These are phyloP conservation scores for Hypoxylon sp. DNA, from an alignment of 2,329 filamentous ascomycete species.

Conservation along the genomic window DNA sequence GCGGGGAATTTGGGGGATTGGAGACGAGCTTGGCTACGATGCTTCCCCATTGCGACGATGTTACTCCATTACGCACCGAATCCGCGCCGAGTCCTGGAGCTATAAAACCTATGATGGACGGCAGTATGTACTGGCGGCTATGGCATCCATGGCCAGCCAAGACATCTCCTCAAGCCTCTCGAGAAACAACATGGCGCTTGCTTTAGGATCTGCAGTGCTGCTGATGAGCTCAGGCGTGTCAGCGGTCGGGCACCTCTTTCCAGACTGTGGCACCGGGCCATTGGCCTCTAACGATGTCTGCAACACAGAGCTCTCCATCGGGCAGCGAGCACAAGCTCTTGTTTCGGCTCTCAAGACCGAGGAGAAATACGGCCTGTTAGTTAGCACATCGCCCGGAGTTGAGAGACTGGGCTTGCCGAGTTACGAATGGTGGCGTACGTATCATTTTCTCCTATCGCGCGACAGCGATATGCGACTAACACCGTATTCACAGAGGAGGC, in stretches of 20 bases:
- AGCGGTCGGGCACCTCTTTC: slow-evolving; percentile 39
- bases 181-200: slow-evolving; percentile 28
- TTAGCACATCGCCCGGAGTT: slow-evolving; percentile 55
- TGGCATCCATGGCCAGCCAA: not conserved
- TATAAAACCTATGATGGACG: slow-evolving; percentile 28
- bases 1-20: slow-evolving; percentile 20
- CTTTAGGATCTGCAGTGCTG: slow-evolving; percentile 25
- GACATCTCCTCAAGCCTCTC: not conserved
- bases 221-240: slow-evolving; percentile 33
- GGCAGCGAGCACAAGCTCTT: slow-evolving; percentile 35
- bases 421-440: slow-evolving; percentile 64
- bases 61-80: no score
- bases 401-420: slow-evolving; percentile 63
- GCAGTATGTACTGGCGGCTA: not conserved
- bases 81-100: slow-evolving; percentile 16
- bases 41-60: slow-evolving; percentile 10
- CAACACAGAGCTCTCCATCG: slow-evolving; percentile 30
- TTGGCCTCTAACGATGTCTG: slow-evolving; percentile 38
- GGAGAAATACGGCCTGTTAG: slow-evolving; percentile 37
- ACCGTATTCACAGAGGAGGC: slow-evolving; percentile 55
- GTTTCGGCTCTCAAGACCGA: slow-evolving; percentile 36
- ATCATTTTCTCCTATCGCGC: slow-evolving; percentile 1
- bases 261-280: slow-evolving; percentile 36
- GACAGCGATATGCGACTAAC: not conserved
- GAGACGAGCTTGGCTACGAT: slow-evolving; percentile 20